Percentiles rank a stretch among this genome's conserved stretches.
Evolutionary conservation across 2,329 filamentous ascomycete genomes (phyloP).

Genomic region (Gnomoniopsis smithogilvyi): DNA sequence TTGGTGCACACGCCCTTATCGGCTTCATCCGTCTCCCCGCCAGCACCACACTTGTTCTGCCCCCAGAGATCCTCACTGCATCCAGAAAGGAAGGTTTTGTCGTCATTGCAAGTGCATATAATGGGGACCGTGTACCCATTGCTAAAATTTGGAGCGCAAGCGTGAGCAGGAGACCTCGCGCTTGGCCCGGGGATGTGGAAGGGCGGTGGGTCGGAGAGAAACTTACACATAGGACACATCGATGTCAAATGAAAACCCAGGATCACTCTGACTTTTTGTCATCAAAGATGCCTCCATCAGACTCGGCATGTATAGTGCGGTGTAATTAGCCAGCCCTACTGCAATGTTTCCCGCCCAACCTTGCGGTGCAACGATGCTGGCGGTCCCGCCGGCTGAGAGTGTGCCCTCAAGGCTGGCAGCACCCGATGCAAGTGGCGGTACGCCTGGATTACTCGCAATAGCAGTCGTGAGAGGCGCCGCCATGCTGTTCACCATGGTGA

Average conservation of each 20-base stretch:
- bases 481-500: constrained; percentile 17
- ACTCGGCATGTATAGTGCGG: not conserved
- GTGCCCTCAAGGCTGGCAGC: not conserved
- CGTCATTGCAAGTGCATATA: constrained; percentile 14
- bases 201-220: not conserved
- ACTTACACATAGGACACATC: constrained; percentile 17
- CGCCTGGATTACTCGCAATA: constrained; percentile 7
- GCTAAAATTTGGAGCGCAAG: not conserved
- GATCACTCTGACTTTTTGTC: not conserved
- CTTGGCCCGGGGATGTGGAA: not conserved
- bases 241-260: constrained; percentile 6
- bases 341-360: constrained; percentile 16
- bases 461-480: constrained; percentile 7
- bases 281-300: constrained; percentile 12
- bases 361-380: constrained; percentile 12
- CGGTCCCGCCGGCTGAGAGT: not conserved
- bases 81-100: constrained; percentile 10
- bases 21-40: not conserved
- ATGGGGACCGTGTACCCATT: constrained; percentile 17
- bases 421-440: not conserved
- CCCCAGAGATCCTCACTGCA: constrained; percentile 14
- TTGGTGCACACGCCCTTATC: constrained; percentile 11
- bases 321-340: not conserved
- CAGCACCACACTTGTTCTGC: not conserved
- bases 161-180: not conserved